phyloP scores from a whole-genome alignment of 2,329 filamentous ascomycete species.

The Akanthomyces uredinophilus region DNA sequence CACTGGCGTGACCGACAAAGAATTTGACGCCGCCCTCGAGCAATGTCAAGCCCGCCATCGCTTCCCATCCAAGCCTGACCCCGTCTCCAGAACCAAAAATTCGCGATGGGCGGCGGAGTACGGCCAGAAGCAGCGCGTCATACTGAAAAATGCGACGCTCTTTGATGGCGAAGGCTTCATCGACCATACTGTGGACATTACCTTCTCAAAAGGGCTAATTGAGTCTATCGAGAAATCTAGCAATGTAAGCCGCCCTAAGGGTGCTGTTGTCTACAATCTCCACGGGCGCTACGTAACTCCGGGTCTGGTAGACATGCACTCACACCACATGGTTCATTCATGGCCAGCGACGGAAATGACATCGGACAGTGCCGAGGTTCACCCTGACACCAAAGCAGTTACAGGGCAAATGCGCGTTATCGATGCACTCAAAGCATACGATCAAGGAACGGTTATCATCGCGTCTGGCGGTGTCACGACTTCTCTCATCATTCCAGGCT shows the following conservation, averaged over 20 bases:
- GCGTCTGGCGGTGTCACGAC: constrained; percentile 41
- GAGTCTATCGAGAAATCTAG: constrained; percentile 24
- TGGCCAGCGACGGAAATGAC: constrained; percentile 31
- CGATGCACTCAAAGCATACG: constrained; percentile 35
- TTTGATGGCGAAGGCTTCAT: constrained; percentile 38
- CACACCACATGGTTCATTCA: constrained; percentile 32
- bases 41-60: neutral
- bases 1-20: neutral
- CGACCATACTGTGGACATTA: constrained; percentile 30
- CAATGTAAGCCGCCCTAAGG: constrained; percentile 5
- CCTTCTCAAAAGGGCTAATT: constrained; percentile 34
- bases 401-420: constrained; percentile 31
- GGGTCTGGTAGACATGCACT: constrained; percentile 42
- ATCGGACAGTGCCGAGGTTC: constrained; percentile 34
- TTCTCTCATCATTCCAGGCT: constrained; percentile 41
- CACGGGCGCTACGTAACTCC: constrained; percentile 37
- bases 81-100: constrained; percentile 22
- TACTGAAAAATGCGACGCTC: constrained; percentile 37
- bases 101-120: constrained; percentile 35
- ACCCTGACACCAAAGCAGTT: constrained; percentile 27
- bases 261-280: constrained; percentile 26
- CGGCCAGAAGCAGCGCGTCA: constrained; percentile 32
- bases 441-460: constrained; percentile 32
- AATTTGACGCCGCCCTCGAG: neutral
- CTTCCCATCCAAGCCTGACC: neutral